A percentile compares a stretch with the other conserved stretches of the same genome.
phyloP scores from a whole-genome alignment of 148 eudicot genomes.

The Heliosperma pusillum region DNA sequence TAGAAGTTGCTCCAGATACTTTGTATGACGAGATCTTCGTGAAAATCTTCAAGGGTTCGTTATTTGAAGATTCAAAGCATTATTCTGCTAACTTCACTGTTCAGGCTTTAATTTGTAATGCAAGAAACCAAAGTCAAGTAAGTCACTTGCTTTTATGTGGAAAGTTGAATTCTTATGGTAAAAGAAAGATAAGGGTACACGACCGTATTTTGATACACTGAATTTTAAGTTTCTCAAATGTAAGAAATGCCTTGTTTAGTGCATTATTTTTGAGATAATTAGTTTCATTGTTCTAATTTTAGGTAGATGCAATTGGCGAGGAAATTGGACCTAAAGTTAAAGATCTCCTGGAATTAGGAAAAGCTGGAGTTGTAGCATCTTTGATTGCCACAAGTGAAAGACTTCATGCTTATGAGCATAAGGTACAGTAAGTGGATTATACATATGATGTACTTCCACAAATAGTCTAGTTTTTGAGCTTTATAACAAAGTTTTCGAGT shows the following conservation, averaged over 20 bases:
- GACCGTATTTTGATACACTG: background rate
- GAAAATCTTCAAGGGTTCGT: slow-evolving; percentile 58
- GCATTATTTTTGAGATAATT: background rate
- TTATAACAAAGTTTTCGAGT: too few relatives aligned
- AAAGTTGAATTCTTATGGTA: background rate
- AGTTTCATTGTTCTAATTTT: slow-evolving; percentile 9
- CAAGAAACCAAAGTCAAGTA: slow-evolving; percentile 69
- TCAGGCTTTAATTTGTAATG: slow-evolving; percentile 81
- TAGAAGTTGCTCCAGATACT: slow-evolving; percentile 83
- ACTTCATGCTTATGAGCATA: slow-evolving; percentile 59
- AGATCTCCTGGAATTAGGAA: slow-evolving; percentile 67
- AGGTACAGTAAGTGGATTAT: too few relatives aligned
- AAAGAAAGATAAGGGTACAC: background rate
- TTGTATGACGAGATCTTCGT: slow-evolving; percentile 57
- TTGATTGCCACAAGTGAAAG: slow-evolving; percentile 73
- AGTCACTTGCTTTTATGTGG: slow-evolving; percentile 25
- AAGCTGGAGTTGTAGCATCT: slow-evolving; percentile 84
- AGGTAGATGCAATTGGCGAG: slow-evolving; percentile 71
- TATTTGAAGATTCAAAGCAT: slow-evolving; percentile 63
- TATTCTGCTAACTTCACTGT: slow-evolving; percentile 78
- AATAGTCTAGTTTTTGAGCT: too few relatives aligned
- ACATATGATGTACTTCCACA: too few relatives aligned
- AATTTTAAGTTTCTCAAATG: background rate
- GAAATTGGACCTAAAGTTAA: slow-evolving; percentile 71
- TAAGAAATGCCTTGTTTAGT: background rate